Evolutionary conservation across 352 stramenopile species (phyloP).

Genomic region (Thalassiosira mediterranea): DNA sequence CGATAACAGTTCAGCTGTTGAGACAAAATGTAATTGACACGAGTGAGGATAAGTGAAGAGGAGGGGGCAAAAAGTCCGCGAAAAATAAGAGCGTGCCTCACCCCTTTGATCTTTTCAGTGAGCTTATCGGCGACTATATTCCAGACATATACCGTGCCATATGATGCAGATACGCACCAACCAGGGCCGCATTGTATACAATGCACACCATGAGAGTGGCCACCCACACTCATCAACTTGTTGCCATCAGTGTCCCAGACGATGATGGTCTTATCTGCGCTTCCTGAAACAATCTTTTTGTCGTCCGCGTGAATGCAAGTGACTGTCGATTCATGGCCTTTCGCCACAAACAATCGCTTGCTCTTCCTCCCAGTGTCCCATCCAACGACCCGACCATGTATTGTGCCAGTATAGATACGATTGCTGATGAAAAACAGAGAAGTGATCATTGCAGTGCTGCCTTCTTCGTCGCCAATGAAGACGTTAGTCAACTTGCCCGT

Average conservation of each 20-base stretch:
- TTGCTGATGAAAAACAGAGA: slow-evolving; percentile 68
- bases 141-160: slow-evolving; percentile 58
- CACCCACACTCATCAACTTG: slow-evolving; percentile 42
- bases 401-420: slow-evolving; percentile 67
- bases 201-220: slow-evolving; percentile 49
- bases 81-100: slow-evolving; percentile 4
- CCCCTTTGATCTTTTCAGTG: slow-evolving; percentile 17
- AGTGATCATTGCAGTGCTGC: slow-evolving; percentile 57
- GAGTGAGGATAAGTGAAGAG: background rate
- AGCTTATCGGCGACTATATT: slow-evolving; percentile 12
- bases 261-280: slow-evolving; percentile 66
- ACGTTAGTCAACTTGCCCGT: slow-evolving; percentile 66
- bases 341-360: slow-evolving; percentile 45
- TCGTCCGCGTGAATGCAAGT: slow-evolving; percentile 66
- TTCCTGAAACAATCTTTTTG: slow-evolving; percentile 63
- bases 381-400: slow-evolving; percentile 62
- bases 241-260: slow-evolving; percentile 55
- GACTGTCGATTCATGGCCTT: slow-evolving; percentile 71
- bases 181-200: slow-evolving; percentile 41
- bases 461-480: slow-evolving; percentile 68
- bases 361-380: slow-evolving; percentile 47
- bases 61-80: background rate
- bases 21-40: slow-evolving; percentile 3
- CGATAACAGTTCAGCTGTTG: slow-evolving; percentile 24
- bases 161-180: slow-evolving; percentile 51